These are phyloP conservation scores for Coemansia sp. DNA, from an alignment of 192 early-diverging fungal genomes.

Conservation along the genomic window DNA sequence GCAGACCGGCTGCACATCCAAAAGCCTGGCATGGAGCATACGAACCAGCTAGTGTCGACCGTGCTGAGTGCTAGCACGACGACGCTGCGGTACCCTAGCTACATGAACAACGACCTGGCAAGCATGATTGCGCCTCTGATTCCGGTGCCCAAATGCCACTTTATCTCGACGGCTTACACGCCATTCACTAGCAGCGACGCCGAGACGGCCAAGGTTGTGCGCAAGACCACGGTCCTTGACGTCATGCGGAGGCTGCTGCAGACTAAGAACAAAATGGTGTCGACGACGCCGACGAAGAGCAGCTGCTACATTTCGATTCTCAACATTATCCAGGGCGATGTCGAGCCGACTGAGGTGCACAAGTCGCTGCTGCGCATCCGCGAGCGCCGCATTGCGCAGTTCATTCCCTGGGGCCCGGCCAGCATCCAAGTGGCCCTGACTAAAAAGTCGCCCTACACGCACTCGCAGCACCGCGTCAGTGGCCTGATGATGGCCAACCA, in stretches of 20 bases:
- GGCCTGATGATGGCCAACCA: conserved; percentile 99
- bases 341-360: conserved; percentile 98
- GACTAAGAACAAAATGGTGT: conserved; percentile 98
- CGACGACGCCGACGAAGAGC: conserved; percentile 84
- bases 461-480: conserved; percentile 88
- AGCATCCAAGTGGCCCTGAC: conserved; percentile 98
- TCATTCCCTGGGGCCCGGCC: conserved; percentile 99
- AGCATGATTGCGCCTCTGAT: conserved; percentile 94
- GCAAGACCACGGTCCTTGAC: conserved; percentile 96
- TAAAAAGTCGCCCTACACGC: conserved; percentile 89
- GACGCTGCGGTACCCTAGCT: conserved; percentile 96
- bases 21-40: conserved; percentile 92
- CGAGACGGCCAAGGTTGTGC: conserved; percentile 88
- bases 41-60: conserved; percentile 97
- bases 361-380: conserved; percentile 94
- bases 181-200: conserved; percentile 93
- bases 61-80: conserved; percentile 97
- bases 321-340: conserved; percentile 99
- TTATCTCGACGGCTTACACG: conserved; percentile 91
- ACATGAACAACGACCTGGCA: conserved; percentile 99
- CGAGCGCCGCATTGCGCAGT: conserved; percentile 89
- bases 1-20: conserved; percentile 90
- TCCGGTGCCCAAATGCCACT: conserved; percentile 98
- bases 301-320: conserved; percentile 97
- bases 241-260: conserved; percentile 96